Evolutionary conservation across 805 yeast species (phyloP), one percentile per base, ranked within the genome.

Genomic region (Candida palmyrensis): DNA sequence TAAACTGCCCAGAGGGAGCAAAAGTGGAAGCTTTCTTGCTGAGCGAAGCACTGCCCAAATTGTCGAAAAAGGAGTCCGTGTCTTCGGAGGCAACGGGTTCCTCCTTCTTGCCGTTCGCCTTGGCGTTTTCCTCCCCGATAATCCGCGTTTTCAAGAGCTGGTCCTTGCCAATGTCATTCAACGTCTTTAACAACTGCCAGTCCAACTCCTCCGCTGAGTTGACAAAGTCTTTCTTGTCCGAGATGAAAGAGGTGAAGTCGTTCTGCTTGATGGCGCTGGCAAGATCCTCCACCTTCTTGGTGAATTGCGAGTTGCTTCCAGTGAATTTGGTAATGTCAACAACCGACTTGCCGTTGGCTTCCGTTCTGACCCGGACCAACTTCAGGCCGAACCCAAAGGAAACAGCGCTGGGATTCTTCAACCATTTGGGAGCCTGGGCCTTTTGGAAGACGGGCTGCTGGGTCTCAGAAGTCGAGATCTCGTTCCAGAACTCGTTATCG

Each of bases 371-470:
- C 9, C 68, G 56, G 3, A 82, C 89, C 25, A 92, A 55, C 60
- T 86, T 87, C 33, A 96, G 95, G 40, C 98, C 98, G 62, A 88
- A 90, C 0, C 95, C 97, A 70, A 94, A 92, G 2, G 77, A 65
- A 10, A 82, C 96, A 30, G 81, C 69, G 4, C 75, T 68, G 9
- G 87, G 87, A 43, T 82, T 71, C 41, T 75, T 75, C 40, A 86
- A 73, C 98, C 98, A 92, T 38, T 67, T 58, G 31, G 99, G 98
- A 14, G 97, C 92, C 60, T 88, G 95, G 41, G 72, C 67, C 19
- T 75, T 68, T 25, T 73, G 72, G 45, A 81, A 80, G 22, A 75
- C 75, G 8, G 96, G 92, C 44, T 81, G 85, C 48, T 73, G 81
- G 19, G 81, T 72, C 29, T 79, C 84, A 13, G 81, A 70, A 15